These are phyloP conservation scores for Solanum hybrid DNA, from an alignment of 305 asterid species.

Conservation along the genomic window DNA sequence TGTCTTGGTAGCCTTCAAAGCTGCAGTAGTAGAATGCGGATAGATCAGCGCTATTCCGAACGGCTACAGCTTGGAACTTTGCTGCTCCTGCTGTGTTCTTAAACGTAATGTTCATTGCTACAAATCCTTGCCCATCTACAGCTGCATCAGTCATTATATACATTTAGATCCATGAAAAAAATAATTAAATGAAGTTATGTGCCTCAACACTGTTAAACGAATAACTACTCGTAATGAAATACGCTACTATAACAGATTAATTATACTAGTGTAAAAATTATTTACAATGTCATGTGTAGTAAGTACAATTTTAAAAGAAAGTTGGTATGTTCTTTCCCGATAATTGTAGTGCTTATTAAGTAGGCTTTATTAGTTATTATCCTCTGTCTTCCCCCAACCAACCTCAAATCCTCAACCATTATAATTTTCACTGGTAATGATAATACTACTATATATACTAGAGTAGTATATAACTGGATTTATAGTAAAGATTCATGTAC, in stretches of 20 bases:
- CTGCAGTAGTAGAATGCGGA: constrained; percentile 57
- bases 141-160: constrained; percentile 18
- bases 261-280: background rate
- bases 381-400: background rate
- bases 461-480: background rate
- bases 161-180: background rate
- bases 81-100: constrained; percentile 62
- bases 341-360: background rate
- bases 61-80: constrained; percentile 77
- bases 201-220: background rate
- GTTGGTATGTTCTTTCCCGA: background rate
- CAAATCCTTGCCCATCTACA: constrained; percentile 41
- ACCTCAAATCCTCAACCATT: background rate
- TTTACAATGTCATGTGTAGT: background rate
- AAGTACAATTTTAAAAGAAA: background rate
- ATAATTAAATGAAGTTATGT: background rate
- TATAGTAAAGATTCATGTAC: background rate
- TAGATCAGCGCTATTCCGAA: constrained; percentile 58
- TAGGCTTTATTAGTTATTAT: background rate
- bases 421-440: background rate
- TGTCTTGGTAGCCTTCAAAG: constrained; percentile 78
- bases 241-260: background rate
- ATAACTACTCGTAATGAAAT: background rate
- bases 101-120: constrained; percentile 52
- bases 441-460: background rate